A percentile compares a stretch with the other conserved stretches of the same genome.
These are phyloP conservation scores for Albatrellus ellisii DNA, from an alignment of 768 basidiomycete genomes.

Conservation along the genomic window DNA sequence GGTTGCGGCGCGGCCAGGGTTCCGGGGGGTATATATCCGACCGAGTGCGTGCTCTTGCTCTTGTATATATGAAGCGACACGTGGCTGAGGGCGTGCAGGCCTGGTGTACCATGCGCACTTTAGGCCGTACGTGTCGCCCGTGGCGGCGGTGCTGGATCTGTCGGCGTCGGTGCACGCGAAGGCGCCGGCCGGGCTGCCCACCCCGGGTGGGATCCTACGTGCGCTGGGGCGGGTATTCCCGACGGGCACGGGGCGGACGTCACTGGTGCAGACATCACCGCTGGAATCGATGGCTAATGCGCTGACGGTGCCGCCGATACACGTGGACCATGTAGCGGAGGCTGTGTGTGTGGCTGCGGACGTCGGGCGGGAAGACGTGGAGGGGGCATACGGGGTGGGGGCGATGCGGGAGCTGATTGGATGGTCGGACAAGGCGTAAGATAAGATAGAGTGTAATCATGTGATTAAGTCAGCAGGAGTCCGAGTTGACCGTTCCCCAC, in stretches of 20 bases:
- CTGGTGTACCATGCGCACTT: constrained; percentile 93
- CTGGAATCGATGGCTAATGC: constrained; percentile 65
- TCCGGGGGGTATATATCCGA: constrained; percentile 70
- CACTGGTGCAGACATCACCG: constrained; percentile 27
- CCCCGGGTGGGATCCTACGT: constrained; percentile 52
- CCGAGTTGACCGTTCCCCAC: no score
- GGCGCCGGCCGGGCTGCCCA: constrained; percentile 41
- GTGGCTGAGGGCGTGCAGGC: constrained; percentile 31
- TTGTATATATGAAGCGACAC: not conserved
- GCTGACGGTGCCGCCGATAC: constrained; percentile 78
- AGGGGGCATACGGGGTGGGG: constrained; percentile 54
- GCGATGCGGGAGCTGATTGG: constrained; percentile 70
- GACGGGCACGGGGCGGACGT: constrained; percentile 16
- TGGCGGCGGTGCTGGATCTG: constrained; percentile 73
- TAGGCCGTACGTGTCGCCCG: constrained; percentile 78
- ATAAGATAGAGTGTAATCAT: no score
- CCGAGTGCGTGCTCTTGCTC: constrained; percentile 59
- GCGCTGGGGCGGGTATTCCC: constrained; percentile 23
- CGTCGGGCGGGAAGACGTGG: constrained; percentile 28
- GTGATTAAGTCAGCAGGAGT: no score
- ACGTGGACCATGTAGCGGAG: constrained; percentile 90
- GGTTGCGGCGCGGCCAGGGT: constrained; percentile 28
- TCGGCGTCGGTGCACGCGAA: constrained; percentile 61
- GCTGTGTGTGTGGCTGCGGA: constrained; percentile 60
- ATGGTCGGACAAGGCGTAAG: constrained; percentile 29